Evolutionary conservation across 1,284 basidiomycete genomes (phyloP), one percentile per base, ranked within the genome.

Genomic region (Apiotrichum brassicae): DNA sequence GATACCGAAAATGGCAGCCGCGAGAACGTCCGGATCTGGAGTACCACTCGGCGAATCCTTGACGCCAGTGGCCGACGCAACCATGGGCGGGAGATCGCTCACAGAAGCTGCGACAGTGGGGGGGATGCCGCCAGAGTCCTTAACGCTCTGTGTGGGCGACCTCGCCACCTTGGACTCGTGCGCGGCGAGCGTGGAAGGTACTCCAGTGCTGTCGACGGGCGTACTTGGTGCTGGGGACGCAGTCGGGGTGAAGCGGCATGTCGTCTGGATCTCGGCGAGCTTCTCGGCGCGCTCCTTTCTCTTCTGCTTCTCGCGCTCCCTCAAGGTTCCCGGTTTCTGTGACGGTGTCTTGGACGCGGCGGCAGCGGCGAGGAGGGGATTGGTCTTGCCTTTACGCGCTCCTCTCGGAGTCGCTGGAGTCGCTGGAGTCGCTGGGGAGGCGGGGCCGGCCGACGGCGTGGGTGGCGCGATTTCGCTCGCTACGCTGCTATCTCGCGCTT

Each of bases 281-380:
- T 14, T 28, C 40, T 32, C 28, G 26, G 25, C 40, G 3, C 40
- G n/a, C 5, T 30, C 40, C n/a, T 26, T 18, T n/a, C 26, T 13
- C 38, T 40, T 40, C 4, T 18, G 23, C 38, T 26, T 26, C 24
- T 40, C 38, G 13, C 40, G 40, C 25, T 30, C 40, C 16, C 40
- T n/a, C 26, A 42, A 14, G 5, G 26, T 42, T n/a, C 40, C 40
- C n/a, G n/a, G n/a, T 25, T 26, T 25, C 40, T 42, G 43, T 13
- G 32, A 25, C 11, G 43, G 43, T 19, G 43, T 35, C 23, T 24
- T 35, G 22, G 22, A 25, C 12, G 44, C 33, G 3, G 44, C 44
- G 8, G 44, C 44, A 20, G 44, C 44, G 14, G 44, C 35, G 11
- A 46, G 44, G 13, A 46, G 25, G 4, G 44, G 35, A n/a, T n/a